Percentiles rank a stretch among this genome's conserved stretches.
Conservation (phyloP, 2,329 filamentous ascomycete genomes). For the Sarocladium oryzae region DNA sequence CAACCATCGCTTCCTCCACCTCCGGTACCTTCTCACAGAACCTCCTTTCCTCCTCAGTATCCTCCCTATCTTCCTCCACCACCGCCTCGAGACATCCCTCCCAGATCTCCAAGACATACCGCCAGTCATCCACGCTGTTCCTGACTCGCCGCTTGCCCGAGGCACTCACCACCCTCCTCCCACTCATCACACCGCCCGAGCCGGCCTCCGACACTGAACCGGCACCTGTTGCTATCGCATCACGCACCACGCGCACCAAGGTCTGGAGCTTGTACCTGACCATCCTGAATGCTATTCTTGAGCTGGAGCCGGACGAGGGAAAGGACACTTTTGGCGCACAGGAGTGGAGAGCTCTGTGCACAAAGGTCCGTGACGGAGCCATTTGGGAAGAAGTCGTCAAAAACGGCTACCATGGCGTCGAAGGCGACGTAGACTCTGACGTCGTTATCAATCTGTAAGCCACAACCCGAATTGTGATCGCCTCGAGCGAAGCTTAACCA, state of each 20-base stretch:
- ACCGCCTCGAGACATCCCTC: slow-evolving; percentile 55
- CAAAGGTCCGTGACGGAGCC: slow-evolving; percentile 78
- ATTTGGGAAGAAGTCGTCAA: slow-evolving; percentile 93
- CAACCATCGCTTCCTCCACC: slow-evolving; percentile 30
- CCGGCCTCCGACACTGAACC: slow-evolving; percentile 43
- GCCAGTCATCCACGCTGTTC: slow-evolving; percentile 89
- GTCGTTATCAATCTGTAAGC: slow-evolving; percentile 82
- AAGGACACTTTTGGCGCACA: slow-evolving; percentile 80
- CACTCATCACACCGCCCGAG: slow-evolving; percentile 61
- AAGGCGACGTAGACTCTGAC: slow-evolving; percentile 89
- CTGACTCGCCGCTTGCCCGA: slow-evolving; percentile 90
- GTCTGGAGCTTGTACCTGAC: slow-evolving; percentile 97
- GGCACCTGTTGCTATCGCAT: slow-evolving; percentile 73
- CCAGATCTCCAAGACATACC: slow-evolving; percentile 85
- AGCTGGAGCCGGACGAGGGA: slow-evolving; percentile 83
- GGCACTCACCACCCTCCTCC: slow-evolving; percentile 76
- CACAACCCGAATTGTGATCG: not conserved
- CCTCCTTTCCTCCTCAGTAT: slow-evolving; percentile 58
- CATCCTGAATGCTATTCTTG: slow-evolving; percentile 82
- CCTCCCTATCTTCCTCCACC: slow-evolving; percentile 56
- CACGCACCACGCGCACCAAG: slow-evolving; percentile 79
- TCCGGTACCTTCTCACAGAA: slow-evolving; percentile 42
- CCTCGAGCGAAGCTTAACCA: slow-evolving; percentile 14
- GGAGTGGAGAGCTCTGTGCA: slow-evolving; percentile 75
- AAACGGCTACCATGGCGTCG: slow-evolving; percentile 79